Conservation (phyloP, 345 rosid species). For the Noccaea caerulescens region DNA sequence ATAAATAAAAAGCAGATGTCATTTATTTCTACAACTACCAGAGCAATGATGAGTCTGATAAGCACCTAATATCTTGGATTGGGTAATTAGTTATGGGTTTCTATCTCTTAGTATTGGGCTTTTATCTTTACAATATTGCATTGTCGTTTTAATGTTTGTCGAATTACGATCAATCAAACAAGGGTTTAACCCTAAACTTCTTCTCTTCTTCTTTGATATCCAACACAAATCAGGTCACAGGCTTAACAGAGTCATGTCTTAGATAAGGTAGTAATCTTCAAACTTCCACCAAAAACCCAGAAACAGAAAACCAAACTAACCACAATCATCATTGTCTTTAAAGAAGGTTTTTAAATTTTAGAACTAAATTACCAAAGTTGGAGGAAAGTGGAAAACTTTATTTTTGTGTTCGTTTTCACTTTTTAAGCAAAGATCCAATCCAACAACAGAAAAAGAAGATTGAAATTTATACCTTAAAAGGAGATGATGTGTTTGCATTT, state of each 20-base stretch:
- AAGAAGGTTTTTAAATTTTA: background rate
- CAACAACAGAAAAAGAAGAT: background rate
- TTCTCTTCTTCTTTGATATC: too few relatives aligned
- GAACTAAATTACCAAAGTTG: background rate
- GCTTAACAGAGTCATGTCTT: background rate
- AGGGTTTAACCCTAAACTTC: too few relatives aligned
- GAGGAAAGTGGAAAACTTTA: background rate
- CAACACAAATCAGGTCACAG: too few relatives aligned
- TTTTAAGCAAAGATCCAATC: background rate
- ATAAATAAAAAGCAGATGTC: slow-evolving; percentile 13
- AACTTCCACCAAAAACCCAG: background rate
- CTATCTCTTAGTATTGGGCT: too few relatives aligned
- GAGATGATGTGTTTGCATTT: slow-evolving; percentile 18
- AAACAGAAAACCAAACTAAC: background rate
- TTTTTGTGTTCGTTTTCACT: background rate
- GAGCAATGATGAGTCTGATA: slow-evolving; percentile 17
- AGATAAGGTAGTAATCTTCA: background rate
- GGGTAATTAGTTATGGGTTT: too few relatives aligned
- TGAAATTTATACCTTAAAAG: slow-evolving; percentile 29
- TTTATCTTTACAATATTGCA: too few relatives aligned
- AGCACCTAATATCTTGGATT: too few relatives aligned
- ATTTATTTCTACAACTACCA: slow-evolving; percentile 30
- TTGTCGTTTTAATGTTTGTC: too few relatives aligned
- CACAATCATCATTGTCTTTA: background rate
- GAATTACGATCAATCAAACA: too few relatives aligned